phyloP scores from a whole-genome alignment of 2,329 filamentous ascomycete species.

The Colletotrichum sidae region DNA sequence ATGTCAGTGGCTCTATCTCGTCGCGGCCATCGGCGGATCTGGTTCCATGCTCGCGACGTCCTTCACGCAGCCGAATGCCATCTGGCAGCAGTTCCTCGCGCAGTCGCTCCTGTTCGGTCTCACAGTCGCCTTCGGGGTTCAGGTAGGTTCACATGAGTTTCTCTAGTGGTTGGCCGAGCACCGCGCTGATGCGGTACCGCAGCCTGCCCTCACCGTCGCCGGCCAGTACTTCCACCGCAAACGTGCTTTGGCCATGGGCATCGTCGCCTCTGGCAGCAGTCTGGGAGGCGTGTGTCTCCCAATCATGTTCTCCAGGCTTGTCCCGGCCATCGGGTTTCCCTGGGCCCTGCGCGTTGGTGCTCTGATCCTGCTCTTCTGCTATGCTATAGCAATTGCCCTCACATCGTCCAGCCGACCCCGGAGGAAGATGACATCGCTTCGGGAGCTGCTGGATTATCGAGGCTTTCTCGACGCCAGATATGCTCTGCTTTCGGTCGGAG shows the following conservation, averaged over 20 bases:
- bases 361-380: slow-evolving; percentile 54
- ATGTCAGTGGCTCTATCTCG: slow-evolving; percentile 27
- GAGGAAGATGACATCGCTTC: slow-evolving; percentile 14
- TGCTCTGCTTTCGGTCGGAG: slow-evolving; percentile 19
- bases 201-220: slow-evolving; percentile 30
- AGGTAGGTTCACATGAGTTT: slow-evolving; percentile 3
- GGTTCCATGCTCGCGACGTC: slow-evolving; percentile 31
- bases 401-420: slow-evolving; percentile 43
- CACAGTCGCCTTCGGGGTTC: slow-evolving; percentile 28
- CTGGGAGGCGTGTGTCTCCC: slow-evolving; percentile 69
- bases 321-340: slow-evolving; percentile 57
- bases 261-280: slow-evolving; percentile 64
- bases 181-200: neutral
- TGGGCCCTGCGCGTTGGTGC: slow-evolving; percentile 62
- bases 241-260: slow-evolving; percentile 66
- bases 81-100: slow-evolving; percentile 53
- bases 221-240: slow-evolving; percentile 52
- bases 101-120: slow-evolving; percentile 45
- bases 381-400: slow-evolving; percentile 49
- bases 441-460: slow-evolving; percentile 23
- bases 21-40: slow-evolving; percentile 23
- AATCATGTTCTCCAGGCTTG: slow-evolving; percentile 68
- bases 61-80: slow-evolving; percentile 23
- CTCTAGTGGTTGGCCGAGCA: too few relatives aligned
- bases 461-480: slow-evolving; percentile 30